Evolutionary conservation across 768 basidiomycete genomes (phyloP).

Genomic region (Kwoniella pini): DNA sequence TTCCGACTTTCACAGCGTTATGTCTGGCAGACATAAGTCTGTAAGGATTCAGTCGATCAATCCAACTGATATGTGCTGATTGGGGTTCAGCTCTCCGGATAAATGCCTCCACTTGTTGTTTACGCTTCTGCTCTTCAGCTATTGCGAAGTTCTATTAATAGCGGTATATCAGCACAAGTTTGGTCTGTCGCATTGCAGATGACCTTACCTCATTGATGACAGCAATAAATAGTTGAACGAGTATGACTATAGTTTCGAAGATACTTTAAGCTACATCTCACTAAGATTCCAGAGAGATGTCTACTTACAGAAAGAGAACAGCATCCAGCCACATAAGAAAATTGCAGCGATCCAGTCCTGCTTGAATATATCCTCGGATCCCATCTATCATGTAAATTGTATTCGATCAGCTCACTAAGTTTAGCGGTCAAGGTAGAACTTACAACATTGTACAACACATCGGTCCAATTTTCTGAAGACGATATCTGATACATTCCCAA

Average conservation of each 20-base stretch:
- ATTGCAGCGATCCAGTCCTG: slow-evolving; percentile 71
- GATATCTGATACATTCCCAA: slow-evolving; percentile 84
- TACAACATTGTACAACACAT: slow-evolving; percentile 35
- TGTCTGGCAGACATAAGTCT: slow-evolving; percentile 75
- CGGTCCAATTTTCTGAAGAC: slow-evolving; percentile 82
- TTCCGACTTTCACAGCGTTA: slow-evolving; percentile 69
- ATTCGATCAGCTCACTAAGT: no score
- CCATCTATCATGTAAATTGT: slow-evolving; percentile 58
- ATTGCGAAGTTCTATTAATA: slow-evolving; percentile 71
- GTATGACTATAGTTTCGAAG: slow-evolving; percentile 65
- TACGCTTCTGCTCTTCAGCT: slow-evolving; percentile 84
- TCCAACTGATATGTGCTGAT: slow-evolving; percentile 62
- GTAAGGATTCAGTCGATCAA: slow-evolving; percentile 80
- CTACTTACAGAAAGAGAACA: slow-evolving; percentile 84
- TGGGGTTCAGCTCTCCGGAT: slow-evolving; percentile 59
- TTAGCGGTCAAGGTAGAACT: slow-evolving; percentile 40
- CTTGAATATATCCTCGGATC: slow-evolving; percentile 64
- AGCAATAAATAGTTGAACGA: slow-evolving; percentile 94
- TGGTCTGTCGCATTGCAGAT: not conserved
- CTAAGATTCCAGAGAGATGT: not conserved
- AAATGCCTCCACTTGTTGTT: slow-evolving; percentile 69
- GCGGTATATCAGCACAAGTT: not conserved
- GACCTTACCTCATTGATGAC: slow-evolving; percentile 74
- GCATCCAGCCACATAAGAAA: slow-evolving; percentile 79
- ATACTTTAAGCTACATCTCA: not conserved